Evolutionary conservation across 306 rosid species (phyloP).

Genomic region (Cicer cuneatum): DNA sequence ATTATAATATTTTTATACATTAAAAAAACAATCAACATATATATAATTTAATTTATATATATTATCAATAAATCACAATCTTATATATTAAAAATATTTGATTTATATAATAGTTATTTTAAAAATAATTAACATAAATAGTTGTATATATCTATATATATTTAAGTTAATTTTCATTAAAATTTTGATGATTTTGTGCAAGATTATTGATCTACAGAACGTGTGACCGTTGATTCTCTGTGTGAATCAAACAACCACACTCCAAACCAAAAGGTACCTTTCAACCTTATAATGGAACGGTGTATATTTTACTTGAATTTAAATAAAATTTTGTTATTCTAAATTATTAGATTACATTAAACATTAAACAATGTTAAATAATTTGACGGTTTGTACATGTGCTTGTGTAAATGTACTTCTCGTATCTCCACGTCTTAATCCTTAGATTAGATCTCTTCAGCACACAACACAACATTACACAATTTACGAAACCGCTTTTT

Average conservation of each 20-base stretch:
- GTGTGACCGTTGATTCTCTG: conserved; percentile 21
- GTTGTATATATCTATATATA: too few species aligned
- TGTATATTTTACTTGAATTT: background rate
- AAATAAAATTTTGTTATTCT: background rate
- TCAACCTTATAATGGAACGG: conserved; percentile 36
- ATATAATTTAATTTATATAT: too few species aligned
- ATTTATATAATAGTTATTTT: too few species aligned
- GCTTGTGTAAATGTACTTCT: conserved; percentile 46
- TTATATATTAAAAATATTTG: too few species aligned
- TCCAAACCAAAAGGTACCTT: conserved; percentile 45
- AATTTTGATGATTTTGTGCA: background rate
- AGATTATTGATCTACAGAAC: background rate
- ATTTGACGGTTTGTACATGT: conserved; percentile 50
- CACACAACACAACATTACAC: conserved; percentile 4
- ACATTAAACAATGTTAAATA: background rate
- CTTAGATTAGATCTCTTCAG: conserved; percentile 56
- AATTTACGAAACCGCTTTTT: conserved; percentile 46
- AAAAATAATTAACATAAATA: too few species aligned
- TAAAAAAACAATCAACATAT: too few species aligned
- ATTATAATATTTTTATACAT: too few species aligned
- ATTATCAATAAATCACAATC: too few species aligned
- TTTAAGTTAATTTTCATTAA: too few species aligned
- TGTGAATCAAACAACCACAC: background rate
- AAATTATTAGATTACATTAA: background rate
- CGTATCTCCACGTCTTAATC: conserved; percentile 64